These are phyloP conservation scores for Hypomontagnella monticulosa DNA, from an alignment of 495 filamentous ascomycete genomes.

Conservation along the genomic window DNA sequence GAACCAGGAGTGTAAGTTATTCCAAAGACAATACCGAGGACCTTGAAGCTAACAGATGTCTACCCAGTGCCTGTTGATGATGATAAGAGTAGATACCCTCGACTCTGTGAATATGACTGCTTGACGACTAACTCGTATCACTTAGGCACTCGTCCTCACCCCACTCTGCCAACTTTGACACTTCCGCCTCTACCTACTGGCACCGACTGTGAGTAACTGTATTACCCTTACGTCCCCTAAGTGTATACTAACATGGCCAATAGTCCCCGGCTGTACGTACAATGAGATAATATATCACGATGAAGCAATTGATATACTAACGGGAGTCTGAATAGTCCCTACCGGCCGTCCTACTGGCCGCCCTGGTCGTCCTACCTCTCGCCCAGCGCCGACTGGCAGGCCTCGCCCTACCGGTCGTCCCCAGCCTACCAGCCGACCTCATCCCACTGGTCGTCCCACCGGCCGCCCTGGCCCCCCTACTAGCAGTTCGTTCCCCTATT, in stretches of 20 bases:
- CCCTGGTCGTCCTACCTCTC: background rate
- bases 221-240: background rate
- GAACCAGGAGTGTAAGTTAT: slow-evolving; percentile 20
- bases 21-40: background rate
- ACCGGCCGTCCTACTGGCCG: slow-evolving; percentile 14
- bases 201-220: slow-evolving; percentile 20
- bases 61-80: slow-evolving; percentile 14
- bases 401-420: slow-evolving; percentile 13
- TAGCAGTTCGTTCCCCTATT: slow-evolving; percentile 1
- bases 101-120: background rate
- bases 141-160: slow-evolving; percentile 13
- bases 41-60: background rate
- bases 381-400: slow-evolving; percentile 5
- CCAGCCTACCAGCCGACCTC: slow-evolving; percentile 1
- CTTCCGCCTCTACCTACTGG: slow-evolving; percentile 4
- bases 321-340: slow-evolving; percentile 8
- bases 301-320: too few relatives aligned
- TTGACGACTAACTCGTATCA: background rate
- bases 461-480: slow-evolving; percentile 10
- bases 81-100: background rate
- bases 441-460: slow-evolving; percentile 13
- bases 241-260: background rate
- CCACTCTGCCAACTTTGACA: slow-evolving; percentile 13
- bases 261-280: slow-evolving; percentile 16
- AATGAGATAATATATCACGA: background rate